Evolutionary conservation across 805 yeast genomes (phyloP), one percentile per base, ranked within the genome.

Genomic region (Debaryomyces prosopidis): DNA sequence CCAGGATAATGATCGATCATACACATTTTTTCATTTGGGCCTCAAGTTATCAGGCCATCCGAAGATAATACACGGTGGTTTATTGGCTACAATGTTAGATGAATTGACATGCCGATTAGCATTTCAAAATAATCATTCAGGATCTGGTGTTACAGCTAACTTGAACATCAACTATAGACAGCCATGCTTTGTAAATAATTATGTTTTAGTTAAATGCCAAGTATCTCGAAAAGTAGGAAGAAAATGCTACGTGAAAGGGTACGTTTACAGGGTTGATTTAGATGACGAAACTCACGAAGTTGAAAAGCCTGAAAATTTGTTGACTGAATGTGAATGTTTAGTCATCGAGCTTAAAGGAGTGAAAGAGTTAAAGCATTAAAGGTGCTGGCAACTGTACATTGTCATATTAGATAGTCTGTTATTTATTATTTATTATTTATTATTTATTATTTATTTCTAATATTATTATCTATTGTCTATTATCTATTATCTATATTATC

Each of bases 311-410:
- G 57, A 54, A 11, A 58, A 63, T 45, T 45, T 67, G 39, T 59
- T 70, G 37, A 57, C 69, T 12, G 70, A 63, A 30, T 62, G 74
- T 50, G 75, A 69, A 49, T 65, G 69, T 33, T 62, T 72, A 40
- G 72, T 70, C 5, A 61, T 72, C 28, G 76, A 71, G 46, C 77
- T 76, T 2, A 62, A 49, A 50, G 69, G 74, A 73, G 73, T 67
- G 3, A 50, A 59, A 8, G 60, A 68, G 28, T 57, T 69, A 43
- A 38, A 55, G 20, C 44, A 51, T 40, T 11, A 20, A 35, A 19
- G 8, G 8, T 23, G 5, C 6, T 23, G 9, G 2, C 26, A 23
- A 4, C 9, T 23, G 26, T 23, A 23, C 9, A 10, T 10, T 23
- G 15, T 14, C 12, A 16, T 34, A 12, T 34, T 18, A 14, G 6